phyloP scores from a whole-genome alignment of 208 protist genomes.

The Strigomonas galati region DNA sequence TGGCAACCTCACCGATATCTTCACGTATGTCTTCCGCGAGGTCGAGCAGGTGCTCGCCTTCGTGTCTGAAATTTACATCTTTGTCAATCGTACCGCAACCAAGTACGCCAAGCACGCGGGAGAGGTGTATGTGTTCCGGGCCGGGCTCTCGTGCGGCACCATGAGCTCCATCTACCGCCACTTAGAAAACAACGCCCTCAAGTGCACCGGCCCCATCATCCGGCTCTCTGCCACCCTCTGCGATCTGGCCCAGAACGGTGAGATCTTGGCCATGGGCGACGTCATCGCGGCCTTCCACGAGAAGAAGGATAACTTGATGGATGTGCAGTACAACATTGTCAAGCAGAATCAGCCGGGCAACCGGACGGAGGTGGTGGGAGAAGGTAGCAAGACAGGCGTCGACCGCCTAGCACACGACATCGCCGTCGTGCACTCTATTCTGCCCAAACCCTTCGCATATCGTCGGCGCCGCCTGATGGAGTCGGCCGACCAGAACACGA shows the following conservation, averaged over 20 bases:
- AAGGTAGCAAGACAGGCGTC: no score
- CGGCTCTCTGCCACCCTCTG: slow-evolving; percentile 67
- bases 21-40: slow-evolving; percentile 81
- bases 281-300: slow-evolving; percentile 66
- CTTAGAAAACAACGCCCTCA: slow-evolving; percentile 47
- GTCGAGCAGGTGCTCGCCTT: slow-evolving; percentile 77
- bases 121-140: slow-evolving; percentile 65
- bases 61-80: slow-evolving; percentile 66
- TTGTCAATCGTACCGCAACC: slow-evolving; percentile 63
- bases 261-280: slow-evolving; percentile 74
- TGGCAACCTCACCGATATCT: slow-evolving; percentile 72
- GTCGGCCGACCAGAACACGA: slow-evolving; percentile 11
- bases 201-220: slow-evolving; percentile 67
- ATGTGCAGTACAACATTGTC: slow-evolving; percentile 80
- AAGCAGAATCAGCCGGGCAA: slow-evolving; percentile 21
- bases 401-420: slow-evolving; percentile 22
- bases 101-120: slow-evolving; percentile 41
- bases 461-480: slow-evolving; percentile 44
- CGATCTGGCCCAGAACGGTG: slow-evolving; percentile 55
- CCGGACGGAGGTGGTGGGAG: no score
- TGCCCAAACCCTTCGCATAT: slow-evolving; percentile 71
- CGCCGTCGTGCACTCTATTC: slow-evolving; percentile 68
- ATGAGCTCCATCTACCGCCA: slow-evolving; percentile 68
- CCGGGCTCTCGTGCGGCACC: slow-evolving; percentile 49
- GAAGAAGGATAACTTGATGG: slow-evolving; percentile 67